Base-by-base conservation (phyloP, 192 early-diverging fungal species). In the Coemansia erecta region DNA sequence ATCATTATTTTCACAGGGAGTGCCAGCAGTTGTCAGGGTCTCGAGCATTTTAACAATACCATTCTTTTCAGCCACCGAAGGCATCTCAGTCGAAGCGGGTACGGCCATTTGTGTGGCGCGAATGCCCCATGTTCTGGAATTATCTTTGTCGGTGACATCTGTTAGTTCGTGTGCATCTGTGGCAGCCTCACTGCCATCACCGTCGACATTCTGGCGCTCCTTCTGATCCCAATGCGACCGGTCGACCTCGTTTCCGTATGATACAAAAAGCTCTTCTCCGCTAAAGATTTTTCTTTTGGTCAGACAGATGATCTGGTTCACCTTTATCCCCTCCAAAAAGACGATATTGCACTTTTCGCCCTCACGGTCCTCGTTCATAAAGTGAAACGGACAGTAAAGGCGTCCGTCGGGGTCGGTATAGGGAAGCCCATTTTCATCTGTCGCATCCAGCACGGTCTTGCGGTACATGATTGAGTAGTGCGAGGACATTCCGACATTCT, bases 401-500 rank as follows among this genome's bases (percentile, higher is more conserved):
- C 48, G 64, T 0, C 80, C 82, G 0, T 70, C 41, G 11, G 82
- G 85, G 58, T 95, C 84, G 7, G 77, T 83, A 55, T 84, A 91
- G 0, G 94, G 93, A 55, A 84, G 63, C 0, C 94, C 94, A 4
- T 82, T 58, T 4, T 87, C 85, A 50, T 97, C 89, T 3, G 94
- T 95, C 0, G 93, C 94, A 68, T 97, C 94, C 12, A 97, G 68
- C 0, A 97, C 90, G 0, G 89, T 95, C n/a, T 87, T 85, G 15
- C 90, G 84, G 63, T 95, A 97, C 84, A 90, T 91, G 64, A 94
- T 88, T 1, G 94, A 87, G 62, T 96, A 96, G 55, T 94, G 87
- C 3, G 88, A 90, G 3, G 94, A 82, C 43, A 84, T 35, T 0
- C 92, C 93, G 10, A 90, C 77, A 11, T 81, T 74, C 44, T 95